phyloP scores from a whole-genome alignment of 2,329 filamentous ascomycete species.

The Colletotrichum limetticola region DNA sequence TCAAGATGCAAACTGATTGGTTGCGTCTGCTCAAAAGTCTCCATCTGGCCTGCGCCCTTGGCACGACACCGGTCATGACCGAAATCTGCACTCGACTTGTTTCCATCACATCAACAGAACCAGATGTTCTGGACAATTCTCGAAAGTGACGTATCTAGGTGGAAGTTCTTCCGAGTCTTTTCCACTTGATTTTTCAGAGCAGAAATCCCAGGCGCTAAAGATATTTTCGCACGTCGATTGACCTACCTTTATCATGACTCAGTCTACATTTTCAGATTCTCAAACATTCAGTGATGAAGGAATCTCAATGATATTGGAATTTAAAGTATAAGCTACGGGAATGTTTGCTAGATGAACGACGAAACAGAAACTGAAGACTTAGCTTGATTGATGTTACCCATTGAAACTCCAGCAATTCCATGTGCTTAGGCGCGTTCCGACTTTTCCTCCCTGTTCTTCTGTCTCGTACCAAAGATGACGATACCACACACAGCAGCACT shows the following conservation, averaged over 20 bases:
- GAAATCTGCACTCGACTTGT: not conserved
- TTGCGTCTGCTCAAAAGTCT: not conserved
- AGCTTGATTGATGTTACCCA: not conserved
- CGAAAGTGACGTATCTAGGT: not conserved
- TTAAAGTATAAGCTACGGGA: not conserved
- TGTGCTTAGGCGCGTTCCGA: not conserved
- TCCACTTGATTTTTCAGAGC: not conserved
- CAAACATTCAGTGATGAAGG: not conserved
- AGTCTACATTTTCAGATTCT: no score
- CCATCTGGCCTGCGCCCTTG: conserved; percentile 14
- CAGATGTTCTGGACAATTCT: not conserved
- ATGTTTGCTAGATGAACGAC: not conserved
- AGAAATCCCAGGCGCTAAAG: not conserved
- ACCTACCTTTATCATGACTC: no score
- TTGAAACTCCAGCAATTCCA: not conserved
- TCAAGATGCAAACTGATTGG: conserved; percentile 5
- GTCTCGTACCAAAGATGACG: conserved; percentile 23
- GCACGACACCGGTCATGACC: conserved; percentile 9
- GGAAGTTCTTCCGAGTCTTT: not conserved
- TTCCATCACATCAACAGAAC: not conserved
- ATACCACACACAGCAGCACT: conserved; percentile 25
- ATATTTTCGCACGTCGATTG: no score
- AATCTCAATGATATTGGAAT: not conserved
- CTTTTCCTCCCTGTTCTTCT: not conserved
- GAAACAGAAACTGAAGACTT: not conserved